Evolutionary conservation across 2,329 filamentous ascomycete genomes (phyloP).

Genomic region (Thelonectria blattea): DNA sequence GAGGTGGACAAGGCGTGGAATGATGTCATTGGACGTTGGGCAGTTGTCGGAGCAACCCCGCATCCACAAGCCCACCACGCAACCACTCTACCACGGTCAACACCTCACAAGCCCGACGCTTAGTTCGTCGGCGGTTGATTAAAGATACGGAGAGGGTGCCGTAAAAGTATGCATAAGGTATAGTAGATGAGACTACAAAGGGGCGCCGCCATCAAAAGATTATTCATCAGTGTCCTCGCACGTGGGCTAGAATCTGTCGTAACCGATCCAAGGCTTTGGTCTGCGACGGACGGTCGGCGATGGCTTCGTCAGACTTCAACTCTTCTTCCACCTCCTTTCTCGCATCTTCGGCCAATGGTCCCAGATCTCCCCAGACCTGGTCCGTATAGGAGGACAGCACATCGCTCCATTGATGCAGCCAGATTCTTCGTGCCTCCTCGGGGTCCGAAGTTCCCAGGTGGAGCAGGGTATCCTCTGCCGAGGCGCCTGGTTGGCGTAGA

Average conservation of each 20-base stretch:
- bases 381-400: slow-evolving; percentile 65
- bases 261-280: slow-evolving; percentile 44
- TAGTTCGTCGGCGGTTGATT: slow-evolving; percentile 11
- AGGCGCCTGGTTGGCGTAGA: slow-evolving; percentile 35
- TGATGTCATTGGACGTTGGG: slow-evolving; percentile 39
- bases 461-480: slow-evolving; percentile 28
- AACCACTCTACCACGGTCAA: slow-evolving; percentile 7
- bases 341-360: slow-evolving; percentile 62
- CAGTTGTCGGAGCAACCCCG: slow-evolving; percentile 41
- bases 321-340: slow-evolving; percentile 59
- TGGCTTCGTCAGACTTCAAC: slow-evolving; percentile 35
- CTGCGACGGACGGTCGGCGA: slow-evolving; percentile 25
- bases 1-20: slow-evolving; percentile 18
- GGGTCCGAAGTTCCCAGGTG: slow-evolving; percentile 49
- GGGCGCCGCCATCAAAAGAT: not conserved
- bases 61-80: slow-evolving; percentile 17
- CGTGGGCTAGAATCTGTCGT: slow-evolving; percentile 46
- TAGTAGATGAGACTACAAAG: not conserved
- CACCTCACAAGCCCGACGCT: slow-evolving; percentile 4
- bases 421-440: slow-evolving; percentile 49
- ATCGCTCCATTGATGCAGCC: slow-evolving; percentile 62
- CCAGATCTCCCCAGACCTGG: slow-evolving; percentile 72
- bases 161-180: slow-evolving; percentile 11
- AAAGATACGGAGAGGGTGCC: not conserved
- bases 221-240: slow-evolving; percentile 39